phyloP scores from a whole-genome alignment of 2,329 filamentous ascomycete species.

The Epichloe sibirici region DNA sequence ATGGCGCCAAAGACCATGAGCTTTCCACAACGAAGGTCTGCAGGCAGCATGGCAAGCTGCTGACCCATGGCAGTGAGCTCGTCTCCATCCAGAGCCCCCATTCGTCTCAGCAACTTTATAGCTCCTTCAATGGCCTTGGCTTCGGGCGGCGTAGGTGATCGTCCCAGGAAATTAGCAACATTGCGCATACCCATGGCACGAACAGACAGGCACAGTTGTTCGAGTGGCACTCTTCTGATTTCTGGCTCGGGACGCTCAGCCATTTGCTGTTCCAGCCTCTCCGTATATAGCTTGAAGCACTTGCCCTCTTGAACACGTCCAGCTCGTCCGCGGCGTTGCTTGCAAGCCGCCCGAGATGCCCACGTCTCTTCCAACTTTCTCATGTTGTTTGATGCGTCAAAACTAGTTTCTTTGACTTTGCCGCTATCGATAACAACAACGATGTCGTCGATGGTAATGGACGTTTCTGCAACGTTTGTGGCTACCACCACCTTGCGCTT shows the following conservation, averaged over 20 bases:
- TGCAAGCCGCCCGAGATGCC: constrained; percentile 88
- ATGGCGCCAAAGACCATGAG: constrained; percentile 91
- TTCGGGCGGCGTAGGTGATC: constrained; percentile 81
- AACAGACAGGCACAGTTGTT: constrained; percentile 89
- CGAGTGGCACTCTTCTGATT: constrained; percentile 81
- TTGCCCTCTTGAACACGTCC: constrained; percentile 82
- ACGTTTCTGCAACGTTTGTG: constrained; percentile 95
- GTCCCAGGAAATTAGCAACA: constrained; percentile 67
- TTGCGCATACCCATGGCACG: constrained; percentile 87
- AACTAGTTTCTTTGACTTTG: constrained; percentile 92
- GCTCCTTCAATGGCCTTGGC: constrained; percentile 77
- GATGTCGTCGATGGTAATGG: constrained; percentile 96
- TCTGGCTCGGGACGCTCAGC: constrained; percentile 81
- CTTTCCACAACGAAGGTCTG: constrained; percentile 85
- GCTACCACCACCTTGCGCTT: constrained; percentile 88
- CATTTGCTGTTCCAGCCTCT: constrained; percentile 78
- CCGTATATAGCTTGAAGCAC: constrained; percentile 93
- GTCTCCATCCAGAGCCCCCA: constrained; percentile 79
- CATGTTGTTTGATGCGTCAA: constrained; percentile 86
- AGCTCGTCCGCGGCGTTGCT: constrained; percentile 84
- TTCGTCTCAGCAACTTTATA: constrained; percentile 62
- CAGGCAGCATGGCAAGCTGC: constrained; percentile 89
- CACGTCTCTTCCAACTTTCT: constrained; percentile 88
- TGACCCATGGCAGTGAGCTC: constrained; percentile 82
- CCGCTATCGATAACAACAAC: constrained; percentile 93